phyloP scores from a whole-genome alignment of 495 filamentous ascomycete species.

The Hypoxylon fragiforme region DNA sequence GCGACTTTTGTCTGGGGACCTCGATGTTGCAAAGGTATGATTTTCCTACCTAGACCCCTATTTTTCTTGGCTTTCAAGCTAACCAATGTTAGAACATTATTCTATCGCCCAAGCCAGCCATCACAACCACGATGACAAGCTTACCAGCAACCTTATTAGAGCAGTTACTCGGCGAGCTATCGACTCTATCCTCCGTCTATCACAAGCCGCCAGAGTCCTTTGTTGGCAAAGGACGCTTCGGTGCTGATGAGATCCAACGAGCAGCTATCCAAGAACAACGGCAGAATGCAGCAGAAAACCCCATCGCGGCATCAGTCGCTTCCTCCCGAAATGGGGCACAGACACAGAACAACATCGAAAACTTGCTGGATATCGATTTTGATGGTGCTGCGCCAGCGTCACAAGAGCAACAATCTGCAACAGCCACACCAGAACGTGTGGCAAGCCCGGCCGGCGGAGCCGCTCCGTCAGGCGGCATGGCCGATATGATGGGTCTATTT shows the following conservation, averaged over 20 bases:
- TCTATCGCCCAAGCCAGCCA: slow-evolving; percentile 90
- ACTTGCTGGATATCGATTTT: slow-evolving; percentile 97
- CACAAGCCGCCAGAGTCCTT: slow-evolving; percentile 97
- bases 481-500: slow-evolving; percentile 90
- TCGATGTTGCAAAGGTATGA: slow-evolving; percentile 76
- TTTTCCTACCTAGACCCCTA: neutral
- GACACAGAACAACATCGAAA: slow-evolving; percentile 81
- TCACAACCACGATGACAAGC: slow-evolving; percentile 88
- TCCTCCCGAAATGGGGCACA: slow-evolving; percentile 63
- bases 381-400: slow-evolving; percentile 92
- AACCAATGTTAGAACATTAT: slow-evolving; percentile 69
- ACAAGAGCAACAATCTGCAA: slow-evolving; percentile 70
- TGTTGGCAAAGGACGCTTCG: slow-evolving; percentile 90
- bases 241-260: slow-evolving; percentile 90
- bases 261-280: slow-evolving; percentile 96
- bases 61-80: slow-evolving; percentile 14
- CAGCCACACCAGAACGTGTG: slow-evolving; percentile 79
- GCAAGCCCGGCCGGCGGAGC: slow-evolving; percentile 61
- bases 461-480: slow-evolving; percentile 62
- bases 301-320: slow-evolving; percentile 81
- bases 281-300: slow-evolving; percentile 89
- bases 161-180: slow-evolving; percentile 82
- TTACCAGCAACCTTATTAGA: slow-evolving; percentile 83
- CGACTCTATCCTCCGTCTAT: slow-evolving; percentile 98
- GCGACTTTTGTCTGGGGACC: slow-evolving; percentile 92